Evolutionary conservation across 495 filamentous ascomycete genomes (phyloP).

Genomic region (Aspergillus heteromorphus): DNA sequence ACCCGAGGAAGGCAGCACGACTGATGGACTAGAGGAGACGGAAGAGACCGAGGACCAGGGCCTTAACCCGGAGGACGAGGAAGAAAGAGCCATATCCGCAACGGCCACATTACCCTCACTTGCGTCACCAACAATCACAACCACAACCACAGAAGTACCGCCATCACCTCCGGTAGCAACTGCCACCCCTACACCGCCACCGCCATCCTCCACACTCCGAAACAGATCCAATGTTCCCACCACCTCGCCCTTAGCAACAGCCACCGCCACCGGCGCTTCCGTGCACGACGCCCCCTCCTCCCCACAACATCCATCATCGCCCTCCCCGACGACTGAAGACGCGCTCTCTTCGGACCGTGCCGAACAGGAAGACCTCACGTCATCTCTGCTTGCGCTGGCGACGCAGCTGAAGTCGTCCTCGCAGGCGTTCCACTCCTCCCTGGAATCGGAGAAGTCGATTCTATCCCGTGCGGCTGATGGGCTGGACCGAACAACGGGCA

Average conservation of each 20-base stretch:
- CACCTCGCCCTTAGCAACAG: conserved; percentile 14
- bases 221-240: conserved; percentile 24
- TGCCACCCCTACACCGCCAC: conserved; percentile 4
- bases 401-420: conserved; percentile 70
- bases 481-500: conserved; percentile 66
- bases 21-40: background rate
- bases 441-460: conserved; percentile 68
- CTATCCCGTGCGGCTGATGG: conserved; percentile 65
- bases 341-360: conserved; percentile 66
- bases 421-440: conserved; percentile 58
- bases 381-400: conserved; percentile 72
- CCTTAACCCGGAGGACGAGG: background rate
- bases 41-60: background rate
- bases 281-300: conserved; percentile 9
- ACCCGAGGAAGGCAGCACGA: conserved; percentile 21
- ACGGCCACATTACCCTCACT: background rate
- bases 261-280: conserved; percentile 22
- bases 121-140: conserved; percentile 1
- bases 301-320: conserved; percentile 9
- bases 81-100: conserved; percentile 6
- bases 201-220: conserved; percentile 23
- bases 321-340: conserved; percentile 50
- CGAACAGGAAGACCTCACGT: conserved; percentile 82
- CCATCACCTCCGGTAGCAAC: conserved; percentile 7
- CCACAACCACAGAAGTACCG: conserved; percentile 13